Base-by-base conservation (phyloP, 208 protist species). In the Trichomonas vaginalis region DNA sequence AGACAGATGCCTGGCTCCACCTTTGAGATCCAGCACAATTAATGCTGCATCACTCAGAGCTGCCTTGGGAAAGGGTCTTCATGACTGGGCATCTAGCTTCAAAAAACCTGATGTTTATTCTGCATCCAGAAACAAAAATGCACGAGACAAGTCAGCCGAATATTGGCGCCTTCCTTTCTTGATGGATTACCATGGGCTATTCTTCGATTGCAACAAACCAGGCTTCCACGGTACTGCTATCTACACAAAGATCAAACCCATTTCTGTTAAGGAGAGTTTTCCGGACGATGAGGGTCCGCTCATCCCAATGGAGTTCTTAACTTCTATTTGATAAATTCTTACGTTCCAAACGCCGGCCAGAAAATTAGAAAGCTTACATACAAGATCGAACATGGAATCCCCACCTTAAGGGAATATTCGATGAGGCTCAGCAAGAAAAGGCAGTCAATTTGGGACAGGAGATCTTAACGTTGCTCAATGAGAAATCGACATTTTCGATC, bases 381-480 rank as follows among this genome's bases (percentile, higher is more conserved):
- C 14, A 95, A 79, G 46, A 10, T 95, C 35, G 35, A 95, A 27
- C 35, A 9, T 17, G 79, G 92, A 49, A 45, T 46, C 46, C 49
- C 47, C 42, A 61, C 40, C 23, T 23, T 95, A 0, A 35, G 35
- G 32, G 37, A 35, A 46, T 39, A 45, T 12, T 51, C 82, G 9
- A 49, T 82, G 10, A 15, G 42, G 21, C 49, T 95, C 27, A 82
- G 45, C 14, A 45, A 61, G 37, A 95, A 70, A 42, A 95, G 82
- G 32, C 3, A 47, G 35, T 37, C 42, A 70, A 80, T 95, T 47
- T 80, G 14, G 27, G n/a, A 37, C 15, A n/a, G 92, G 92, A n/a
- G 92, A 95, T 95, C 27, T 95, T 32, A 95, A 95, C 82, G 92
- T 95, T 47, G 92, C 92, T 21, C 47, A 80, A 42, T 0, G 47